Evolutionary conservation across 306 rosid species (phyloP).

Genomic region (Canavalia ensiformis): DNA sequence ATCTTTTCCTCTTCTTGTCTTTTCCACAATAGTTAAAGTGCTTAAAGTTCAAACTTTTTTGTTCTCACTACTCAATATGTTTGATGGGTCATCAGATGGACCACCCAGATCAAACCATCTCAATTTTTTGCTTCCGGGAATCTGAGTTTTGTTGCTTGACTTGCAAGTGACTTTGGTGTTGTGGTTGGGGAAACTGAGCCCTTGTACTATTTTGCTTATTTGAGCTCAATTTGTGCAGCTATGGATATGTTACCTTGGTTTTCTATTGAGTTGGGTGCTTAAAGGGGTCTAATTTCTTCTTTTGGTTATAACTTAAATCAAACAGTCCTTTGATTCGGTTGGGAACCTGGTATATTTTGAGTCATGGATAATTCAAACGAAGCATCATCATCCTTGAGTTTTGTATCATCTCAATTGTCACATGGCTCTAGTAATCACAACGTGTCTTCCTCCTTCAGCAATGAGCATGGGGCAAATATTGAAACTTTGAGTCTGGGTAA

Average conservation of each 20-base stretch:
- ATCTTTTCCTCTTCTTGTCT: neutral
- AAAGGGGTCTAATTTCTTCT: conserved; percentile 19
- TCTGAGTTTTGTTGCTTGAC: conserved; percentile 45
- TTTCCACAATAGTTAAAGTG: neutral
- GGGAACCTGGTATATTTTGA: conserved; percentile 26
- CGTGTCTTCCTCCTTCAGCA: conserved; percentile 53
- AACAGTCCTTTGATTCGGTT: conserved; percentile 41
- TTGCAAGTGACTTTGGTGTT: conserved; percentile 48
- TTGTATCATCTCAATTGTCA: conserved; percentile 77
- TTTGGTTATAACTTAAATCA: conserved; percentile 40
- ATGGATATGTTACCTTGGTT: conserved; percentile 33
- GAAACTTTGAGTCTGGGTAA: conserved; percentile 72
- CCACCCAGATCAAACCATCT: neutral
- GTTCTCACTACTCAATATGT: neutral
- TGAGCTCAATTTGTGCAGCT: conserved; percentile 33
- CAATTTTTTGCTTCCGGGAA: conserved; percentile 25
- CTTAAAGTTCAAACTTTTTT: conserved; percentile 26
- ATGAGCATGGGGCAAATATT: conserved; percentile 56
- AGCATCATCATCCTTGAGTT: conserved; percentile 79
- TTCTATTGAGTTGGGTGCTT: conserved; percentile 6
- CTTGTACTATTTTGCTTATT: conserved; percentile 32
- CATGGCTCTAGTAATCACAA: conserved; percentile 71
- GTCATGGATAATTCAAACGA: conserved; percentile 76
- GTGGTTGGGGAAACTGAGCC: conserved; percentile 29
- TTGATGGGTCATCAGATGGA: conserved; percentile 47